Percentiles rank a stretch among this genome's conserved stretches.
phyloP scores from a whole-genome alignment of 441 rosid genomes.

The Gossypium davidsonii region DNA sequence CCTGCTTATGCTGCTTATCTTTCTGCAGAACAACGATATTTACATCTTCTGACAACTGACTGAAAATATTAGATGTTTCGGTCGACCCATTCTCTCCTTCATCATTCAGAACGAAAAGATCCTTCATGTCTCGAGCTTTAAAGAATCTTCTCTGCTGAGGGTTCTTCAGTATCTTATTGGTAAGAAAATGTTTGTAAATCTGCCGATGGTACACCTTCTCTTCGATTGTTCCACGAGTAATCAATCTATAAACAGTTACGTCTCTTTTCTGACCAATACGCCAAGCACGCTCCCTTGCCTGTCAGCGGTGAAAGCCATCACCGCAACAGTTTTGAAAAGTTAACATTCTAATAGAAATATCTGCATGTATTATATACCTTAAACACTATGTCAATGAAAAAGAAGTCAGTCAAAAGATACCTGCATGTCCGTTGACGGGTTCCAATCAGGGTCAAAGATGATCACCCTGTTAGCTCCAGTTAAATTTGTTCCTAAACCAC shows the following conservation, averaged over 20 bases:
- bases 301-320: constrained; percentile 17
- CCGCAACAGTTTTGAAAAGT: constrained; percentile 6
- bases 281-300: constrained; percentile 99
- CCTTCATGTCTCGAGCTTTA: constrained; percentile 94
- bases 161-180: constrained; percentile 86
- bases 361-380: not conserved
- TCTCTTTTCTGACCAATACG: constrained; percentile 93
- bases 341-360: not conserved
- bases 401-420: constrained; percentile 27
- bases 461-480: constrained; percentile 94
- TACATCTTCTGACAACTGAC: constrained; percentile 72
- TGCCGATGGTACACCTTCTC: constrained; percentile 97
- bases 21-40: constrained; percentile 51
- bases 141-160: constrained; percentile 94
- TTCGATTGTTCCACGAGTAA: constrained; percentile 90
- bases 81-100: constrained; percentile 61
- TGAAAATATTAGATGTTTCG: constrained; percentile 78
- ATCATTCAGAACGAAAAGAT: constrained; percentile 73
- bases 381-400: constrained; percentile 6
- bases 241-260: constrained; percentile 83
- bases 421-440: constrained; percentile 96
- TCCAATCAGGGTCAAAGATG: constrained; percentile 98
- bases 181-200: constrained; percentile 93
- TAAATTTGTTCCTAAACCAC: constrained; percentile 92
- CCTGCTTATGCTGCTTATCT: constrained; percentile 25